Percentiles rank a stretch among this genome's conserved stretches.
These are phyloP conservation scores for Suillus luteus DNA, from an alignment of 768 basidiomycete species.

Conservation along the genomic window DNA sequence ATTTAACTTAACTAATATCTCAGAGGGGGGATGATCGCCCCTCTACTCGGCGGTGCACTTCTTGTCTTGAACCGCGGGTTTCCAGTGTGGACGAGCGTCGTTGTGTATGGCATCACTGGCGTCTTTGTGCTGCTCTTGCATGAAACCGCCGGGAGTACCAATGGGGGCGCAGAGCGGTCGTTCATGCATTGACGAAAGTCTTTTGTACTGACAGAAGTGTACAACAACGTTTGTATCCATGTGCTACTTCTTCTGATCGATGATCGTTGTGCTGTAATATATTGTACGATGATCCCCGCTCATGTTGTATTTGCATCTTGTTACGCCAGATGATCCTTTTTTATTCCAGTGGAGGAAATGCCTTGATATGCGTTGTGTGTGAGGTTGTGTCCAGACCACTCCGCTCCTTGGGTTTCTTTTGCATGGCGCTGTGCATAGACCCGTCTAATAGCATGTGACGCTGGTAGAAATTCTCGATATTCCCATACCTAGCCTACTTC, in stretches of 20 bases:
- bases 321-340: not conserved
- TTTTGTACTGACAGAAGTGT: constrained; percentile 1
- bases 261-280: not conserved
- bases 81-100: constrained; percentile 77
- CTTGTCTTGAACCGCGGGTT: constrained; percentile 66
- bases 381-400: not conserved
- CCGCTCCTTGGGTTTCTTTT: not conserved
- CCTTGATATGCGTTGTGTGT: not conserved
- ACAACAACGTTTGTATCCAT: not conserved
- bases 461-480: too few species aligned
- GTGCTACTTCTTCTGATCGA: not conserved
- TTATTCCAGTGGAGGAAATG: not conserved
- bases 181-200: constrained; percentile 22
- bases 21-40: constrained; percentile 90
- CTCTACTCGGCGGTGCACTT: constrained; percentile 73
- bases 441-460: too few species aligned
- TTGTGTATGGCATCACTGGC: constrained; percentile 63
- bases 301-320: not conserved
- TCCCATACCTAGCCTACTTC: too few species aligned
- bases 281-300: not conserved
- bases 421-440: too few species aligned
- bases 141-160: constrained; percentile 47
- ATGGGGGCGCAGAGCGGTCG: constrained; percentile 21
- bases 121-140: constrained; percentile 60
- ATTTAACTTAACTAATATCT: not conserved